phyloP scores from a whole-genome alignment of 2,329 filamentous ascomycete species.

The Cladosporium sp. region DNA sequence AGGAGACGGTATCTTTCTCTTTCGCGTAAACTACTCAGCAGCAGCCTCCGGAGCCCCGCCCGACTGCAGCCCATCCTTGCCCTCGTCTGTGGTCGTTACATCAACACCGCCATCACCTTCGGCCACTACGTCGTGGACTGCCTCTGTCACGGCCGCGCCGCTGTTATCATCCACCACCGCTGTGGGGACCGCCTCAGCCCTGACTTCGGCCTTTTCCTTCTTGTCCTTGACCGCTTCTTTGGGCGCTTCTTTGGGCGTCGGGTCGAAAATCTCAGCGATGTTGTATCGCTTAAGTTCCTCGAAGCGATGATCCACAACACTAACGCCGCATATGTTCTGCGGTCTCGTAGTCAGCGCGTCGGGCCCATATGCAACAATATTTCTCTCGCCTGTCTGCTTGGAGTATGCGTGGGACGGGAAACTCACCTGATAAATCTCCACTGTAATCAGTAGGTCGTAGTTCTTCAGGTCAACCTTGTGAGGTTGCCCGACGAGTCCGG shows the following conservation, averaged over 20 bases:
- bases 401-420: neutral
- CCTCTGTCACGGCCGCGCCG: neutral
- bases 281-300: conserved; percentile 74
- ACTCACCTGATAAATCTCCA: conserved; percentile 75
- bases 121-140: neutral
- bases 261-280: conserved; percentile 66
- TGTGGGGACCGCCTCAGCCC: neutral
- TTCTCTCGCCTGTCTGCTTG: neutral
- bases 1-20: neutral
- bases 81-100: neutral
- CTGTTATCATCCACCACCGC: neutral
- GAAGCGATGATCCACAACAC: conserved; percentile 71
- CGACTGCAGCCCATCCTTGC: neutral
- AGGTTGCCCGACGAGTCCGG: conserved; percentile 57
- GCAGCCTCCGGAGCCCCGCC: neutral
- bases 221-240: conserved; percentile 7
- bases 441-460: conserved; percentile 74
- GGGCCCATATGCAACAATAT: neutral
- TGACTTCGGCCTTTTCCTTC: neutral
- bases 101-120: neutral
- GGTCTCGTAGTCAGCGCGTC: neutral
- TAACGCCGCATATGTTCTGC: conserved; percentile 72
- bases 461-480: conserved; percentile 74
- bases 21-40: neutral
- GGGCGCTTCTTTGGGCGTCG: conserved; percentile 34